These are phyloP conservation scores for Talaromyces sp. DNA, from an alignment of 2,329 filamentous ascomycete genomes.

Conservation along the genomic window DNA sequence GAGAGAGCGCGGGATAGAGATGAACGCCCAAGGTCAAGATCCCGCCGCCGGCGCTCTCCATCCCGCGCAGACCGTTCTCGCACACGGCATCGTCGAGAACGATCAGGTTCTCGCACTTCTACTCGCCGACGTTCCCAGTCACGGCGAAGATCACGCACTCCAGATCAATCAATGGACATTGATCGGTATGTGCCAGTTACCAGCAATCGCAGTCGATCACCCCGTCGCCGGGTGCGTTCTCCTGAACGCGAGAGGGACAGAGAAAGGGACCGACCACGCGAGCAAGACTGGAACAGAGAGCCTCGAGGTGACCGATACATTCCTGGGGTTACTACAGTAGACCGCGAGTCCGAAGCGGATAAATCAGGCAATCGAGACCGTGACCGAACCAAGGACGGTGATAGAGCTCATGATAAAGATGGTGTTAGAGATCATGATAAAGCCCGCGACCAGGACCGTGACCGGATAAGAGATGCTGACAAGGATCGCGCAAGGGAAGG, in stretches of 20 bases:
- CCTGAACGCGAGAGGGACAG: slow-evolving; percentile 22
- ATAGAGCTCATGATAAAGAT: slow-evolving; percentile 25
- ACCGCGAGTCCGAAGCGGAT: slow-evolving; percentile 25
- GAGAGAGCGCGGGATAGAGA: slow-evolving; percentile 12
- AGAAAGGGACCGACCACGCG: slow-evolving; percentile 22
- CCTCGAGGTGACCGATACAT: slow-evolving; percentile 16
- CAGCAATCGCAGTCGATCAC: slow-evolving; percentile 43
- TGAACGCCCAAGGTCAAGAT: slow-evolving; percentile 20
- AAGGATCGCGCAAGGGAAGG: neutral
- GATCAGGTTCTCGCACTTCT: slow-evolving; percentile 16
- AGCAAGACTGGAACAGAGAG: slow-evolving; percentile 28
- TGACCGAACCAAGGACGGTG: slow-evolving; percentile 28
- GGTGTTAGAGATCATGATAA: slow-evolving; percentile 19
- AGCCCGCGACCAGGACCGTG: slow-evolving; percentile 26
- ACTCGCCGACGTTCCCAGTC: slow-evolving; percentile 26
- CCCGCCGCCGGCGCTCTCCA: slow-evolving; percentile 15
- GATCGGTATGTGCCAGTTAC: slow-evolving; percentile 46
- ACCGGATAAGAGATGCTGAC: slow-evolving; percentile 19
- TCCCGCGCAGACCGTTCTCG: slow-evolving; percentile 7
- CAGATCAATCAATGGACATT: slow-evolving; percentile 37
- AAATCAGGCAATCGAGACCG: slow-evolving; percentile 26
- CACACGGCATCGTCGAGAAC: slow-evolving; percentile 13
- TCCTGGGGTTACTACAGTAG: slow-evolving; percentile 25
- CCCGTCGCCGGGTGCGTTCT: slow-evolving; percentile 40
- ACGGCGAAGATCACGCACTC: slow-evolving; percentile 24